Conservation (phyloP, 2,329 filamentous ascomycete genomes). For the Aspergillus floridensis region DNA sequence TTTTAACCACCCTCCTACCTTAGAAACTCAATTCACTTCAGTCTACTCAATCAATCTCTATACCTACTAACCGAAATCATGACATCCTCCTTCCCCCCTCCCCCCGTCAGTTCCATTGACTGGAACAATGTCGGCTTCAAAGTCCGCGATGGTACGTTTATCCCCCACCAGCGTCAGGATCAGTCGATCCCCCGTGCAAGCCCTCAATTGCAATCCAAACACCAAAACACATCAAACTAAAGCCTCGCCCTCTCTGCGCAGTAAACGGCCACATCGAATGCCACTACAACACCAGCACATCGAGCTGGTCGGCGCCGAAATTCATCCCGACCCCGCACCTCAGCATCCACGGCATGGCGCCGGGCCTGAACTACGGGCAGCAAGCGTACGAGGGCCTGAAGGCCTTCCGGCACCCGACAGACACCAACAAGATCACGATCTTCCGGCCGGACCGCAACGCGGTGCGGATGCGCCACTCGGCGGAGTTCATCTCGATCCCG, state of each 20-base stretch:
- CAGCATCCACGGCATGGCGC: slow-evolving; percentile 90
- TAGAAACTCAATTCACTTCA: no score
- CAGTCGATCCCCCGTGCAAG: not conserved
- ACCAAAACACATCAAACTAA: not conserved
- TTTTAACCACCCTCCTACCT: not conserved
- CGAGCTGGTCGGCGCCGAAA: slow-evolving; percentile 71
- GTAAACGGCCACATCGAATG: slow-evolving; percentile 95
- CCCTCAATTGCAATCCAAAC: slow-evolving; percentile 31
- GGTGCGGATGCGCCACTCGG: slow-evolving; percentile 77
- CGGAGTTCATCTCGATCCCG: slow-evolving; percentile 79
- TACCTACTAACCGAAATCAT: not conserved
- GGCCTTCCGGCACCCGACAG: slow-evolving; percentile 72
- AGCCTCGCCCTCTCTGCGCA: slow-evolving; percentile 5
- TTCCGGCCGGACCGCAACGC: slow-evolving; percentile 90
- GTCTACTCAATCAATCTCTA: not conserved
- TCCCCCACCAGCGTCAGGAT: not conserved
- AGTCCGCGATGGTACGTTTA: slow-evolving; percentile 72
- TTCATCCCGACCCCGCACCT: slow-evolving; percentile 84
- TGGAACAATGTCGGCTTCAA: slow-evolving; percentile 93
- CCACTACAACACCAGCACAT: slow-evolving; percentile 69
- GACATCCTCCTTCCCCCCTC: slow-evolving; percentile 29
- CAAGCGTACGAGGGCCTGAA: slow-evolving; percentile 99
- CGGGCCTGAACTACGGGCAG: slow-evolving; percentile 93
- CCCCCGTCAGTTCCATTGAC: slow-evolving; percentile 51
- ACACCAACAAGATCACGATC: slow-evolving; percentile 72